phyloP scores from a whole-genome alignment of 2,329 filamentous ascomycete genomes.

The Verticillium albo-atrum region DNA sequence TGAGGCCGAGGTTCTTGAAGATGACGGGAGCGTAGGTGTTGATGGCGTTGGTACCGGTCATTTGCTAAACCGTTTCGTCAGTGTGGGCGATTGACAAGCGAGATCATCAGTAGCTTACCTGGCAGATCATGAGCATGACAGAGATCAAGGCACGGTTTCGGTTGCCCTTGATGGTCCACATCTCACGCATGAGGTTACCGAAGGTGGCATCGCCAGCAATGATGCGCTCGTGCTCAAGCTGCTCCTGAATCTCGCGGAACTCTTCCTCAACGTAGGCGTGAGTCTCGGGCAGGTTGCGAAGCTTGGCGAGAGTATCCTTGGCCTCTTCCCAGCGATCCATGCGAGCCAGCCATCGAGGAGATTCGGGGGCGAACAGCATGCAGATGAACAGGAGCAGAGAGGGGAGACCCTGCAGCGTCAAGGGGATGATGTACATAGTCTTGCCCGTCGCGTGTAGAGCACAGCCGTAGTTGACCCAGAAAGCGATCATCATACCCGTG shows the following conservation, averaged over 20 bases:
- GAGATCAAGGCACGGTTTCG: constrained; percentile 55
- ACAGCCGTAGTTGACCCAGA: constrained; percentile 48
- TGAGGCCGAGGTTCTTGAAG: constrained; percentile 28
- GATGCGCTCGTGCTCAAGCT: constrained; percentile 52
- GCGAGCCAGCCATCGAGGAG: constrained; percentile 60
- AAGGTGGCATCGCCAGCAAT: constrained; percentile 38
- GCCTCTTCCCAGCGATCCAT: constrained; percentile 62
- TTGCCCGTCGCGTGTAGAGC: constrained; percentile 25
- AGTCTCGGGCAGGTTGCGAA: constrained; percentile 48
- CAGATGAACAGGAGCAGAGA: constrained; percentile 52
- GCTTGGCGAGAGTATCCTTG: constrained; percentile 44
- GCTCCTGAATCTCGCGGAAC: constrained; percentile 48
- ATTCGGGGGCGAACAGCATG: constrained; percentile 62
- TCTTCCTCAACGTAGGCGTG: constrained; percentile 54
- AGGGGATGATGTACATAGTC: constrained; percentile 36
- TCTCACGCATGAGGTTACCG: constrained; percentile 54
- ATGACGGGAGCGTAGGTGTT: constrained; percentile 29
- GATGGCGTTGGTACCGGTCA: constrained; percentile 48
- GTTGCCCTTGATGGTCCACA: constrained; percentile 53
- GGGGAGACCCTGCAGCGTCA: constrained; percentile 60
- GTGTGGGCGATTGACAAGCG: neutral
- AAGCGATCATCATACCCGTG: constrained; percentile 36
- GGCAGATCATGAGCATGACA: constrained; percentile 54
- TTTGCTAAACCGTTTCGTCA: constrained; percentile 32
- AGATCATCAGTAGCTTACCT: constrained; percentile 22